Evolutionary conservation across 129 eudicot genomes (phyloP).

Genomic region (Lactuca sativa): DNA sequence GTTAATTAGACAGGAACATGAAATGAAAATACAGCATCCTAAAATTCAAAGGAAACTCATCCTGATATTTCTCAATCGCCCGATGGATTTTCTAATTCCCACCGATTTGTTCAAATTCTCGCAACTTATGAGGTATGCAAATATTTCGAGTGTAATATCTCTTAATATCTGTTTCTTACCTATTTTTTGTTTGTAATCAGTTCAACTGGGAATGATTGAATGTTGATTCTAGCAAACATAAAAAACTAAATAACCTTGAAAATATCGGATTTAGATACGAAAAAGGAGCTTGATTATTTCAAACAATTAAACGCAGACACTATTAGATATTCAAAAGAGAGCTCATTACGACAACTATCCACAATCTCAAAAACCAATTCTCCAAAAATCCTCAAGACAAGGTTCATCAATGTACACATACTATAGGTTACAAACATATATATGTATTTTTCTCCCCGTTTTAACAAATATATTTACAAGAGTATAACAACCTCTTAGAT

Average conservation of each 20-base stretch:
- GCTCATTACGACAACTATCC: conserved; percentile 72
- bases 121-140: conserved; percentile 83
- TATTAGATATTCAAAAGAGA: conserved; percentile 77
- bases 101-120: conserved; percentile 64
- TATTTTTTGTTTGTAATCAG: neutral
- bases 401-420: conserved; percentile 51
- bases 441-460: too few relatives aligned
- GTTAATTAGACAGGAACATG: too few relatives aligned
- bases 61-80: conserved; percentile 52
- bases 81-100: conserved; percentile 39
- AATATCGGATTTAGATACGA: too few relatives aligned
- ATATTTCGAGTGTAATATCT: neutral
- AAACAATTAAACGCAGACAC: conserved; percentile 53
- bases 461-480: too few relatives aligned
- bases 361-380: conserved; percentile 43
- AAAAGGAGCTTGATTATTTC: neutral
- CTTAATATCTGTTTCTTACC: neutral
- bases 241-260: neutral
- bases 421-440: too few relatives aligned
- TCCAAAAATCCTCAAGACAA: conserved; percentile 40
- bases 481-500: too few relatives aligned
- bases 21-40: too few relatives aligned
- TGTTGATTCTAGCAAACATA: neutral
- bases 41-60: too few relatives aligned
- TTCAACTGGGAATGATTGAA: neutral